Evolutionary conservation across 805 yeast species (phyloP).

Genomic region (Komagataella ulmi): DNA sequence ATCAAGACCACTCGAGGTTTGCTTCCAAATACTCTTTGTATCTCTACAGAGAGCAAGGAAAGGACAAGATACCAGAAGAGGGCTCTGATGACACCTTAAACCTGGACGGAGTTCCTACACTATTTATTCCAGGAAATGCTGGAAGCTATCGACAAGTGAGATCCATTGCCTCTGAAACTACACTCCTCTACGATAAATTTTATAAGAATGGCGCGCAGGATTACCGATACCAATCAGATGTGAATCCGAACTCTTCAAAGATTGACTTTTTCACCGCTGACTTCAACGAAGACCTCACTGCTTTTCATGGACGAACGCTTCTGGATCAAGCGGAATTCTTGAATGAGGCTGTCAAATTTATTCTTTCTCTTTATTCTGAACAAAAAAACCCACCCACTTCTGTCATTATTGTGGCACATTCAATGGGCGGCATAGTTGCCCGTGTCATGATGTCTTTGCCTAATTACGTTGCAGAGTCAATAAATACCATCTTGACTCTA

Average conservation of each 20-base stretch:
- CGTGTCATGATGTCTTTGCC: constrained; percentile 72
- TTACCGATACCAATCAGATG: constrained; percentile 10
- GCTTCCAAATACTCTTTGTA: constrained; percentile 79
- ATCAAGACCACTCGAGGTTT: constrained; percentile 49
- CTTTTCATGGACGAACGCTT: constrained; percentile 89
- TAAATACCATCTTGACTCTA: constrained; percentile 73
- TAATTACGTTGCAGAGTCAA: constrained; percentile 56
- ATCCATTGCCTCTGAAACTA: constrained; percentile 77
- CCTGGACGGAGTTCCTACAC: constrained; percentile 67
- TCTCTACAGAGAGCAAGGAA: constrained; percentile 74
- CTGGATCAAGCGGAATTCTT: constrained; percentile 87
- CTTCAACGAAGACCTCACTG: constrained; percentile 92
- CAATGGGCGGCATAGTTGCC: constrained; percentile 97
- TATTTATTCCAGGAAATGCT: constrained; percentile 96
- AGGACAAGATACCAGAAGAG: constrained; percentile 39
- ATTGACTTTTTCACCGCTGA: constrained; percentile 87
- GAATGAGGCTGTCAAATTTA: constrained; percentile 76
- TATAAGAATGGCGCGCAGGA: constrained; percentile 1
- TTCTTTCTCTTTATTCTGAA: constrained; percentile 49
- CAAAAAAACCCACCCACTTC: constrained; percentile 26
- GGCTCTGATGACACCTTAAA: constrained; percentile 14
- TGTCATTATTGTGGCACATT: constrained; percentile 76
- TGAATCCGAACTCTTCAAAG: constrained; percentile 23
- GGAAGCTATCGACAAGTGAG: constrained; percentile 87
- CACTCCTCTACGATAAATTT: constrained; percentile 36